These are phyloP conservation scores for Calonectria henricotiae DNA, from an alignment of 2,329 filamentous ascomycete genomes.

Conservation along the genomic window DNA sequence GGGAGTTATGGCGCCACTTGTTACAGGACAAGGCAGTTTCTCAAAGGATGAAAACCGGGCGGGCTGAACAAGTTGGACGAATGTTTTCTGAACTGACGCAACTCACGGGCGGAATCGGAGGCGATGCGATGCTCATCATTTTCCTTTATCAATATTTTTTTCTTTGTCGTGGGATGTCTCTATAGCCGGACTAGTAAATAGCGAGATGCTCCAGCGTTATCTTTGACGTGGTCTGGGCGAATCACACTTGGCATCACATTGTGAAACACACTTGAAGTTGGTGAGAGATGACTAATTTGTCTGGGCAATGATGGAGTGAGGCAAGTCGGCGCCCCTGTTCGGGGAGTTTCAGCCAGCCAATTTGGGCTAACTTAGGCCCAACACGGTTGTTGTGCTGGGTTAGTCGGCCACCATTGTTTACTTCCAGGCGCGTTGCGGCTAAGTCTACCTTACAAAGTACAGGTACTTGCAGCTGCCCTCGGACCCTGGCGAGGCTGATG, in stretches of 20 bases:
- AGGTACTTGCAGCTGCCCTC: constrained; percentile 25
- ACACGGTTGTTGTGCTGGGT: not conserved
- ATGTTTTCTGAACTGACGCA: constrained; percentile 25
- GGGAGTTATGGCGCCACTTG: constrained; percentile 44
- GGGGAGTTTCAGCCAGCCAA: constrained; percentile 15
- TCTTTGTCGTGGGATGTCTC: constrained; percentile 45
- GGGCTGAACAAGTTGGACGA: constrained; percentile 37
- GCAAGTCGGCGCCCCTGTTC: constrained; percentile 10
- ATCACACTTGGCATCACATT: constrained; percentile 1
- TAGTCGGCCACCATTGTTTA: constrained; percentile 12
- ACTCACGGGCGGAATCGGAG: constrained; percentile 34
- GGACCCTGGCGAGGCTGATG: constrained; percentile 37
- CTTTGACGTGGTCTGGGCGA: constrained; percentile 26
- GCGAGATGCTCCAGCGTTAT: constrained; percentile 42
- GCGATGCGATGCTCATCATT: constrained; percentile 40
- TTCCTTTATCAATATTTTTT: constrained; percentile 38
- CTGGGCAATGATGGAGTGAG: constrained; percentile 1
- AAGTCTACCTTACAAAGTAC: too few relatives aligned
- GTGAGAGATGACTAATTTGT: constrained; percentile 3
- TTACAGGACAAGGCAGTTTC: constrained; percentile 43
- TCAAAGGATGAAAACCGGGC: constrained; percentile 41
- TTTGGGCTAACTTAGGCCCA: constrained; percentile 22
- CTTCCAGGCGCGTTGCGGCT: not conserved
- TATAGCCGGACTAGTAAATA: constrained; percentile 50
- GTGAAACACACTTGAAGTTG: not conserved